A percentile compares a stretch with the other conserved stretches of the same genome.
phyloP scores from a whole-genome alignment of 2,329 filamentous ascomycete species.

The Ophiostoma ulmi region DNA sequence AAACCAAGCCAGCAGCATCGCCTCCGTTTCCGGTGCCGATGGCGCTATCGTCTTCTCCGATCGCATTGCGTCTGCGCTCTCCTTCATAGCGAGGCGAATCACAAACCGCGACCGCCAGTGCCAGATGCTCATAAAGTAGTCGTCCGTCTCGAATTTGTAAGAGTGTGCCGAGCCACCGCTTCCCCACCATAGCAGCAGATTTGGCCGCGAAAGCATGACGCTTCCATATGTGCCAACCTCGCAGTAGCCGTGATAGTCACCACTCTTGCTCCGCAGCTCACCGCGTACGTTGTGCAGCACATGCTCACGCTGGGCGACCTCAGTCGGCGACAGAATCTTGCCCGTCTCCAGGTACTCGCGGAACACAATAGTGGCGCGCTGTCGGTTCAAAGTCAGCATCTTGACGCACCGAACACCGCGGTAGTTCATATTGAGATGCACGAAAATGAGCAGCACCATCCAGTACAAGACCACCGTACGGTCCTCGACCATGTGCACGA shows the following conservation, averaged over 20 bases:
- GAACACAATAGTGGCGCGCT: constrained; percentile 76
- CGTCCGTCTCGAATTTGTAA: constrained; percentile 39
- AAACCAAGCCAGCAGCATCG: constrained; percentile 36
- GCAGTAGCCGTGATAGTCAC: constrained; percentile 35
- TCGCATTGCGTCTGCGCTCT: constrained; percentile 36
- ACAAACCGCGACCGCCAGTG: constrained; percentile 40
- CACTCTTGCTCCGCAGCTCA: constrained; percentile 40
- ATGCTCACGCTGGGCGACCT: constrained; percentile 61
- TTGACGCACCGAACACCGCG: constrained; percentile 76
- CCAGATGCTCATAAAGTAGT: constrained; percentile 59
- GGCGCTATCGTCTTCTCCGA: constrained; percentile 23
- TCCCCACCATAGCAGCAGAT: constrained; percentile 29
- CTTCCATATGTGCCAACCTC: constrained; percentile 40
- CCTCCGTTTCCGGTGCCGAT: not conserved
- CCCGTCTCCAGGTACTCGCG: constrained; percentile 49
- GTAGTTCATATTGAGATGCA: constrained; percentile 83
- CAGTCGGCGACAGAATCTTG: constrained; percentile 55
- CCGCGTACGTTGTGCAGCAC: constrained; percentile 54
- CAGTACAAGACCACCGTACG: constrained; percentile 67
- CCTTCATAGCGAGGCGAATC: constrained; percentile 58
- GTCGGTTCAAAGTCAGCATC: constrained; percentile 79
- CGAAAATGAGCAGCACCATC: constrained; percentile 64
- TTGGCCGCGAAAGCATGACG: constrained; percentile 31
- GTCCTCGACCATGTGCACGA: constrained; percentile 70
- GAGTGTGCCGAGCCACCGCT: constrained; percentile 30